Evolutionary conservation across 75 land plant genomes (phyloP).

Genomic region (Selaginella tamariscina): DNA sequence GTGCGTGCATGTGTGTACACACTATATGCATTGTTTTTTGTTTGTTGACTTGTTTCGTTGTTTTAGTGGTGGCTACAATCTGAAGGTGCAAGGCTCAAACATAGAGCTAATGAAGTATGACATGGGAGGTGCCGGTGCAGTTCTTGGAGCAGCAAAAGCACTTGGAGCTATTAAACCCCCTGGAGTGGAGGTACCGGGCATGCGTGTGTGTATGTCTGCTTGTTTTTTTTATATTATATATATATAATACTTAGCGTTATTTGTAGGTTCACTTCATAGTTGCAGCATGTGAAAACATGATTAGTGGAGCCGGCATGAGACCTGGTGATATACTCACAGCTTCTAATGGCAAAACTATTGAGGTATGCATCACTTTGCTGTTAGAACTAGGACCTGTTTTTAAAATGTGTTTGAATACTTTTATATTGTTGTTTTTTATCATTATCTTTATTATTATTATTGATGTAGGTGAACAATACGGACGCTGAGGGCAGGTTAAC

Average conservation of each 20-base stretch:
- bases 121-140: constrained; percentile 22
- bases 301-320: constrained; percentile 12
- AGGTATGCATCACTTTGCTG: not conserved
- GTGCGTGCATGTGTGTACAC: not conserved
- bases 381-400: not conserved
- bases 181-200: constrained; percentile 22
- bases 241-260: not conserved
- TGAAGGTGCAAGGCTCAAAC: not conserved
- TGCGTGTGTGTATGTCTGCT: not conserved
- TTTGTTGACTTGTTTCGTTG: not conserved
- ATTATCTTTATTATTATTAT: not conserved
- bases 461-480: constrained; percentile 9
- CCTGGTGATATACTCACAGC: constrained; percentile 17
- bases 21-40: not conserved
- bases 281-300: constrained; percentile 18
- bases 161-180: constrained; percentile 18
- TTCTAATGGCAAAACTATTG: constrained; percentile 16
- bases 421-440: not conserved
- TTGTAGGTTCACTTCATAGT: constrained; percentile 13
- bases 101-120: constrained; percentile 26
- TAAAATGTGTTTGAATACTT: too few relatives aligned
- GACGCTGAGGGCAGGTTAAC: constrained; percentile 16
- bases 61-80: constrained; percentile 9
- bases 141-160: constrained; percentile 20
- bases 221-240: not conserved